phyloP scores from a whole-genome alignment of 495 filamentous ascomycete species.

The Penicillium angulare region DNA sequence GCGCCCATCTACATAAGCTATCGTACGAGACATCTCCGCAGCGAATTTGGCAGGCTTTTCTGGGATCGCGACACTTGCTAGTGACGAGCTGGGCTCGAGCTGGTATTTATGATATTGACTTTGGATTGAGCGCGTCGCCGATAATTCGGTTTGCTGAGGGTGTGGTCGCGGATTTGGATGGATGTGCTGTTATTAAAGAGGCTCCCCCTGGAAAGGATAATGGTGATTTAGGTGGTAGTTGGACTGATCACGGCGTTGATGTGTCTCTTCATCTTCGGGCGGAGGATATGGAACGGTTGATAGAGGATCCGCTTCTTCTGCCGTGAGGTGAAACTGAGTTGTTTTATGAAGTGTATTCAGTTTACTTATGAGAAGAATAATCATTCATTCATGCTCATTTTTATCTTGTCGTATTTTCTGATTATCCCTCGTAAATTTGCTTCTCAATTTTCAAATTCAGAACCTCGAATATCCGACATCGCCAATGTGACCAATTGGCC shows the following conservation, averaged over 20 bases:
- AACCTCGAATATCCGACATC: too few species aligned
- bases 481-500: too few species aligned
- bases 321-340: neutral
- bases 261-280: conserved; percentile 22
- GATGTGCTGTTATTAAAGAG: conserved; percentile 26
- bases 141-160: conserved; percentile 24
- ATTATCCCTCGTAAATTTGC: too few species aligned
- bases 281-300: conserved; percentile 28
- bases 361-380: too few species aligned
- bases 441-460: neutral
- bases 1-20: conserved; percentile 24
- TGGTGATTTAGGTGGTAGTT: conserved; percentile 1
- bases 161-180: conserved; percentile 25
- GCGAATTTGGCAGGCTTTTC: conserved; percentile 35
- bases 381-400: too few species aligned
- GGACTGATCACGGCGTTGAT: conserved; percentile 27
- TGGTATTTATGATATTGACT: conserved; percentile 29
- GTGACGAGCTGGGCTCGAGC: conserved; percentile 31
- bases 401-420: too few species aligned
- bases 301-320: conserved; percentile 12
- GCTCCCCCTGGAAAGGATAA: conserved; percentile 14
- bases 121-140: conserved; percentile 11
- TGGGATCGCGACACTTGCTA: conserved; percentile 27
- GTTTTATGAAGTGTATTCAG: too few species aligned
- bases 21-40: conserved; percentile 31